Base-by-base conservation (phyloP, 768 basidiomycete species). In the Mycena filopes region DNA sequence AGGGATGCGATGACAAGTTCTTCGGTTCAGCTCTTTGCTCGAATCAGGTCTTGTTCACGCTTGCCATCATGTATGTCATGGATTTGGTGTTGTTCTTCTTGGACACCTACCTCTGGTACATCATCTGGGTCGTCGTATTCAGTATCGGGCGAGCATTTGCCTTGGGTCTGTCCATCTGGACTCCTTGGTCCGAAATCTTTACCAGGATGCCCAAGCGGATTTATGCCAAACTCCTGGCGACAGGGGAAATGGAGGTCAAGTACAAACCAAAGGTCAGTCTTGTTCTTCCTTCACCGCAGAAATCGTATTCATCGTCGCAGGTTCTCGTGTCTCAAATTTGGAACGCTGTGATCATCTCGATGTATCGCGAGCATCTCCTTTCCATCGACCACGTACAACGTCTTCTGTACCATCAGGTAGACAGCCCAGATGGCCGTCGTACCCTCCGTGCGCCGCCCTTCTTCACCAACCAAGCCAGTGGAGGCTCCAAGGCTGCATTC, bases 41-140 rank as follows among this genome's bases (percentile, higher is more conserved):
- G 40, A 95, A 98, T 73, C 98, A 99, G 63, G 93, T 98, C 42
- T 88, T 92, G 0, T 99, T 99, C 80, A 91, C 98, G 0, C 87
- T 99, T 65, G 83, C 96, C 42, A 96, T 98, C 85, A 99, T 99
- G 97, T 99, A 97, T 82, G 77, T 98, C 79, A 99, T 99, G 98
- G 98, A 99, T 75, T 80, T 99, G 69, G 84, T 94, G 61, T 83
- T 99, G 71, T 99, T 99, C 89, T 99, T 99, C 89, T 82, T 99
- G 81, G 98, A 99, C 84, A 99, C 98, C 48, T 99, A 98, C 84
- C 82, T 99, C 47, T 99, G 98, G 98, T 99, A 98, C 82, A 95
- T 99, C 82, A 96, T 98, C 76, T 98, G 97, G 97, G 88, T 95
- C 72, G 96, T 97, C 68, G 91, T 97, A 71, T 95, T 96, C 84